Evolutionary conservation across 2,329 filamentous ascomycete species (phyloP), one percentile per base, ranked within the genome.

Genomic region (Niveomyces coronatus): DNA sequence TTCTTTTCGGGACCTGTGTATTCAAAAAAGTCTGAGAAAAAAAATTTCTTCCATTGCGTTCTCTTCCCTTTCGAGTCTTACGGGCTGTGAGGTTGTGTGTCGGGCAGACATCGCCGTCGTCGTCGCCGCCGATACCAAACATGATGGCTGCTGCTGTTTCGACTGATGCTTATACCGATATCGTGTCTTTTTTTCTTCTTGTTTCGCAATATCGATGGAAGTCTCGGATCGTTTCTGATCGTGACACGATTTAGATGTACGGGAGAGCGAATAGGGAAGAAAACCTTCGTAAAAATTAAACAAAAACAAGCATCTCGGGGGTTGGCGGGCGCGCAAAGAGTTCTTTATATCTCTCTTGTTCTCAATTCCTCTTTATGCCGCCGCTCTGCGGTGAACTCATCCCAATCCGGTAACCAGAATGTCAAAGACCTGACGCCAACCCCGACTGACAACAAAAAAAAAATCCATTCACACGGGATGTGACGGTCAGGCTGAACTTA

Each of bases 91-190:
- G 37, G 31, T 40, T 35, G 20, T 40, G 37, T 31, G 31, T 30
- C 19, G 37, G 31, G 31, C 37, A 40, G 11, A 9, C 6, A 26
- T 40, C 26, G 31, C 31, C 31, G 20, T 39, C 37, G 37, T 40
- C 37, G 37, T 39, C 37, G 31, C 34, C 37, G 37, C 37, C 37
- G 16, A 40, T 22, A 5, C 37, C 37, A 3, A 40, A 35, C 37
- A 40, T 40, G 23, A 9, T 35, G 16, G 16, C 19, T 18, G 30
- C 20, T 23, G 22, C 30, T 7, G 37, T 39, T 30, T 18, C 11
- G 4, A 15, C 23, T 28, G 13, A 22, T 4, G 29, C 35, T 11
- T 32, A 16, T 5, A 23, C 1, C 5, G 17, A 6, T 32, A 22
- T 3, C 11, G 15, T 24, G 8, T 3, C 23, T 27, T 10, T 28